A percentile compares a stretch with the other conserved stretches of the same genome.
Evolutionary conservation across 1,139 yeast species (phyloP).

Genomic region (Debaryomyces psychrophilus): DNA sequence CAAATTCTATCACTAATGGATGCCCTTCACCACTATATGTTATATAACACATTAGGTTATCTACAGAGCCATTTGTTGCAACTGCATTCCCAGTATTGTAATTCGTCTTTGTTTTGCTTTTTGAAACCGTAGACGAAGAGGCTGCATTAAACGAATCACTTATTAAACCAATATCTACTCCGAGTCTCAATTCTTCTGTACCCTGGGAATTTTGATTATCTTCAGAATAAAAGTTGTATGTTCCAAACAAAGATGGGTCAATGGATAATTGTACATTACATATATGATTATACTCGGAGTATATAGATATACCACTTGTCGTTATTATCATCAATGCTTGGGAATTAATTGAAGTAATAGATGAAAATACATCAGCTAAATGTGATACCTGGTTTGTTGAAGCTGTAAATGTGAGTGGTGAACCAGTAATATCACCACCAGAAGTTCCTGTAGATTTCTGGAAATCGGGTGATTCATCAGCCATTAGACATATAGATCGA

Average conservation of each 20-base stretch:
- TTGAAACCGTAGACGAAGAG: slow-evolving; percentile 16
- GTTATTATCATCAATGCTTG: slow-evolving; percentile 43
- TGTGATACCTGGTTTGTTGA: slow-evolving; percentile 45
- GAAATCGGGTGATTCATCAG: neutral
- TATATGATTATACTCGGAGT: slow-evolving; percentile 43
- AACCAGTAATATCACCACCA: neutral
- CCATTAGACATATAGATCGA: neutral
- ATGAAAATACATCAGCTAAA: slow-evolving; percentile 40
- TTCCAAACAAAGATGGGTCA: slow-evolving; percentile 41
- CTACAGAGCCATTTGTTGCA: slow-evolving; percentile 20
- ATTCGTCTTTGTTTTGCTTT: slow-evolving; percentile 5
- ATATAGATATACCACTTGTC: slow-evolving; percentile 36
- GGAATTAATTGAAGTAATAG: slow-evolving; percentile 34
- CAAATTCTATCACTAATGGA: slow-evolving; percentile 72
- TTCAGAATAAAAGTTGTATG: slow-evolving; percentile 26
- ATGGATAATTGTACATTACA: slow-evolving; percentile 38
- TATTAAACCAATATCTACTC: slow-evolving; percentile 41
- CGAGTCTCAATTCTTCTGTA: slow-evolving; percentile 32
- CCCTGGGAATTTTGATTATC: slow-evolving; percentile 15
- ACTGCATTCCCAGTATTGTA: slow-evolving; percentile 10
- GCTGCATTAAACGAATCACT: slow-evolving; percentile 40
- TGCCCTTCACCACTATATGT: slow-evolving; percentile 57
- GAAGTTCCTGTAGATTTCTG: neutral
- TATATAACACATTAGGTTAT: slow-evolving; percentile 33
- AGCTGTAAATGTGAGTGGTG: slow-evolving; percentile 30